Conservation (phyloP, 495 filamentous ascomycete species). For the Acidiella bohemica region DNA sequence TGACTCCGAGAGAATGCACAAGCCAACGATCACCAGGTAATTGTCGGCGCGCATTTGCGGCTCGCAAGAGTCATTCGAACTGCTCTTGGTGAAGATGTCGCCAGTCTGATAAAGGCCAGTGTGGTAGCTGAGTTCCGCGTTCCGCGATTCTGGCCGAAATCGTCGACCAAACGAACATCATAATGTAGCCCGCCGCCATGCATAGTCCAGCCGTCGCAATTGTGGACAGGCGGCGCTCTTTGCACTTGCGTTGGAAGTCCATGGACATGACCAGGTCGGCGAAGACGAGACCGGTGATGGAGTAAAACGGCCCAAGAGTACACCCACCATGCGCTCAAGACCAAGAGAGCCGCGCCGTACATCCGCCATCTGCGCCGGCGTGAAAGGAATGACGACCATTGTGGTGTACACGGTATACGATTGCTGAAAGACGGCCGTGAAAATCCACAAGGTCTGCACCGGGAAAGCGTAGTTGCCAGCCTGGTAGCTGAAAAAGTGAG, state of each 20-base stretch:
- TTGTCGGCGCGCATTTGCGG: conserved; percentile 28
- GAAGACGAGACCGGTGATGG: conserved; percentile 25
- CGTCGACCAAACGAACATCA: conserved; percentile 29
- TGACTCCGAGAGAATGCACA: conserved; percentile 26
- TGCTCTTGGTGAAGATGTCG: conserved; percentile 18
- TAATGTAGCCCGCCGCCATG: conserved; percentile 21
- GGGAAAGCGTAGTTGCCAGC: conserved; percentile 28
- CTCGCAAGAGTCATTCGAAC: conserved; percentile 13
- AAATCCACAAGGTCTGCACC: conserved; percentile 27
- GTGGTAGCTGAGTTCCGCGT: conserved; percentile 25
- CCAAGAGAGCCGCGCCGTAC: conserved; percentile 23
- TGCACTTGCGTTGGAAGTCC: conserved; percentile 22
- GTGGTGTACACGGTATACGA: conserved; percentile 30
- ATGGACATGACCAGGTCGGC: conserved; percentile 29
- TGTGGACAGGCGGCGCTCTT: background rate
- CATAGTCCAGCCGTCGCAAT: conserved; percentile 6
- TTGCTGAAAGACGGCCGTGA: conserved; percentile 27
- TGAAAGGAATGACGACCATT: conserved; percentile 30
- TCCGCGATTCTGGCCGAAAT: conserved; percentile 22
- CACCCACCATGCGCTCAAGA: conserved; percentile 31
- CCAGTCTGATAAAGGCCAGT: conserved; percentile 26
- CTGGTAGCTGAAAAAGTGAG: conserved; percentile 19
- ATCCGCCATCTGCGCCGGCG: conserved; percentile 26
- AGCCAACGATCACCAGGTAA: conserved; percentile 26
- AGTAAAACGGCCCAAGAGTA: conserved; percentile 31